Evolutionary conservation across 495 filamentous ascomycete species (phyloP), one percentile per base, ranked within the genome.

Genomic region (Pyrenopolyporus hunteri): DNA sequence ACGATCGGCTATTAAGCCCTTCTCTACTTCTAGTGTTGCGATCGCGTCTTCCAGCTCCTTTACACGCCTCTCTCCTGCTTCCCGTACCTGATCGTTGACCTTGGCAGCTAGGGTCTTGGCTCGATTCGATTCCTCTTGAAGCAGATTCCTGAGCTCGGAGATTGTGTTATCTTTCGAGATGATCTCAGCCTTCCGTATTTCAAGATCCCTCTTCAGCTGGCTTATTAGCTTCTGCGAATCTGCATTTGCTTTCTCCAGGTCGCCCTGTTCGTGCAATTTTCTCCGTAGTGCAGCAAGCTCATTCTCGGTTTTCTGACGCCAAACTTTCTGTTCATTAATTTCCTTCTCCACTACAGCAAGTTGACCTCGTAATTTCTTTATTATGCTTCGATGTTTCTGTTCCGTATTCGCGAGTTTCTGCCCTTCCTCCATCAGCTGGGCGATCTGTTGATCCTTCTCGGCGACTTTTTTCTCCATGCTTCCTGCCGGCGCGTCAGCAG

Each of bases 361-460:
- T 64, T 89, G 86, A 1, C 72, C 66, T 9, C 92, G 83, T 42
- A 98, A 73, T 69, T 90, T 93, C 76, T 93, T 97, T 59, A 98
- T 87, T 1, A 86, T 87, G 10, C 84, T 87, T 33, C 92, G 80
- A 59, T 94, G 87, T 63, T 89, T 89, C 66, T 97, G 81, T 64
- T 98, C 94, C 11, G 85, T 87, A 64, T 88, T 90, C 2, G 89
- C 89, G 8, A 98, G 81, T 57, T 90, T 92, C 68, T 96, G 91
- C 0, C 95, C 94, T 74, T 98, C 94, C 66, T 95, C 87, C 74
- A 98, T 87, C 10, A 98, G 76, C 35, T 92, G 78, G 4, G 91
- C 89, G 54, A 97, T 94, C 62, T 90, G 88, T 63, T 93, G 91
- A 58, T 97, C 91, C 57, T 92, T 93, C 68, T 94, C 92, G 6